Base-by-base conservation (phyloP, 805 yeast species). In the Candida sanyiensis region DNA sequence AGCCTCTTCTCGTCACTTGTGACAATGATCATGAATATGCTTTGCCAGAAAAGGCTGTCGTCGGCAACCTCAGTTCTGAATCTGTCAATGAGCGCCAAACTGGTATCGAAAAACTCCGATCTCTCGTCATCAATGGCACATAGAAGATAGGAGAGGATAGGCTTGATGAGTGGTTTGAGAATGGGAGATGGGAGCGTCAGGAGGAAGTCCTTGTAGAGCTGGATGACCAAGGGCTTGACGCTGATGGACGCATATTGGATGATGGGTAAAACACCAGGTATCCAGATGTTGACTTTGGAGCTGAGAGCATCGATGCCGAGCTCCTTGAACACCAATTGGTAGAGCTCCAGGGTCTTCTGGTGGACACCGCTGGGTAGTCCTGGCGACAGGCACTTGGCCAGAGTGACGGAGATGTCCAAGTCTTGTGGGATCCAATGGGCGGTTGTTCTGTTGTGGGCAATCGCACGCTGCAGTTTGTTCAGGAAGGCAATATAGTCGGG, bases 401-500 rank as follows among this genome's bases (percentile, higher is more conserved):
- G 67, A 28, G 82, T 69, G 43, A 75, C 74, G 24, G 95, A 76
- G 1, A 93, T 79, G 35, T 74, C 73, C 11, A 73, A 63, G 3
- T 80, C 75, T 33, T 66, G 70, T 0, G 96, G 97, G 10, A 90
- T 68, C 72, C 77, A 75, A 43, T 74, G 67, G 31, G 61, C 40
- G 35, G 62, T 47, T 48, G 39, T 30, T 13, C 36, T 25, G 28
- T 57, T 47, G 58, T 70, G 61, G 42, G 72, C 75, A 28, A 89
- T 60, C 0, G 94, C 80, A 56, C 87, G 85, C 42, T 79, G 77
- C 6, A 94, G 70, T 43, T 83, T 77, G 2, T 90, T 79, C 32
- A 94, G 66, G 57, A 86, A 89, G 17, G 97, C 82, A 40, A 93
- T 93, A 58, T 90, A 88, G 57, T 93, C 98, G 11, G 98, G 97